Conservation (phyloP, 2,329 filamentous ascomycete species). For the Hypoxylon sp. region DNA sequence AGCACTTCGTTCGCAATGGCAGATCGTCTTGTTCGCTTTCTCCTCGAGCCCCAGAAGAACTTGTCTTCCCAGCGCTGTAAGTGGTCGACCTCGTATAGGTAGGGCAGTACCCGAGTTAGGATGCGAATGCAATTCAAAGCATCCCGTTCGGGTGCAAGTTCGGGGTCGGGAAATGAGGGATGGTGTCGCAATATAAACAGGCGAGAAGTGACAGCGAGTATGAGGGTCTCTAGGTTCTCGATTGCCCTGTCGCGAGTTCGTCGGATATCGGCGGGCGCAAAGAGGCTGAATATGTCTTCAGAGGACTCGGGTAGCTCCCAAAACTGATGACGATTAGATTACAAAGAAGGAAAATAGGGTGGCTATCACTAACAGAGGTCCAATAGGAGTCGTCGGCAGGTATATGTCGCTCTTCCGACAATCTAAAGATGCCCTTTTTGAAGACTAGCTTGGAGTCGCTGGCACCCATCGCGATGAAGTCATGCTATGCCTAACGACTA, state of each 20-base stretch:
- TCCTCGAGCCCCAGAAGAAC: constrained; percentile 89
- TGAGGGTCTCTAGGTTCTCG: constrained; percentile 89
- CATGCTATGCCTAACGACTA: constrained; percentile 50
- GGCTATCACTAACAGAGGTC: constrained; percentile 77
- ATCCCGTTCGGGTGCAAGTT: constrained; percentile 83
- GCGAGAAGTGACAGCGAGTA: constrained; percentile 85
- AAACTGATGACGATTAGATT: constrained; percentile 70
- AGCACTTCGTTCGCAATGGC: constrained; percentile 80
- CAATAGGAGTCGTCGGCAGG: constrained; percentile 91
- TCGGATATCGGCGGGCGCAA: constrained; percentile 88
- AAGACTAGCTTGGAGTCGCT: constrained; percentile 99
- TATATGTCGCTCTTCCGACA: constrained; percentile 92
- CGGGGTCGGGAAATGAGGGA: constrained; percentile 88
- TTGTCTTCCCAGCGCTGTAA: constrained; percentile 88
- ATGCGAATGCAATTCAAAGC: constrained; percentile 96
- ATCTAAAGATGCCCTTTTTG: constrained; percentile 96
- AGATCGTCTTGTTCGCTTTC: constrained; percentile 76
- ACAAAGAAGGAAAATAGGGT: constrained; percentile 26
- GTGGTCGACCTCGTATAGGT: constrained; percentile 89
- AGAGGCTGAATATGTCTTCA: constrained; percentile 97
- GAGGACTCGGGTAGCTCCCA: constrained; percentile 97
- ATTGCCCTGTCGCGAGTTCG: constrained; percentile 87
- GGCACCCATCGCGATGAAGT: constrained; percentile 79
- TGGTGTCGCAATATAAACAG: constrained; percentile 87
- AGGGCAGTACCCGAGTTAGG: constrained; percentile 89